These are phyloP conservation scores for Leersia perrieri DNA, from an alignment of 176 grass and related monocot genomes.

Conservation along the genomic window DNA sequence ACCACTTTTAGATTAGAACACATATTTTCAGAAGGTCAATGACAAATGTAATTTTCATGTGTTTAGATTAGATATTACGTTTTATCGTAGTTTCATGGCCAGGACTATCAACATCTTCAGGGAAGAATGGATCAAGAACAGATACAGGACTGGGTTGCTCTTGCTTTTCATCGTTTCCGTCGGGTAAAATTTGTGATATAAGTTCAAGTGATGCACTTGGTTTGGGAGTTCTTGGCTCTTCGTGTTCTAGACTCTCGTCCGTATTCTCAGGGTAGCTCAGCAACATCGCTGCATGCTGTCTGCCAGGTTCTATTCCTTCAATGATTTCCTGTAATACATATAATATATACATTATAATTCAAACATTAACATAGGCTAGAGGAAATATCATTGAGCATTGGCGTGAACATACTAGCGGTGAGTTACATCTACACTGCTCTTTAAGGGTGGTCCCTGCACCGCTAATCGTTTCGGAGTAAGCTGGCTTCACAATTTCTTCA, in stretches of 20 bases:
- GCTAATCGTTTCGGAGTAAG: constrained; percentile 4
- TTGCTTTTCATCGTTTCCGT: constrained; percentile 40
- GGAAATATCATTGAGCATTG: not conserved
- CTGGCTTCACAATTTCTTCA: constrained; percentile 13
- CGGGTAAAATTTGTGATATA: constrained; percentile 26
- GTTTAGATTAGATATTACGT: constrained; percentile 29
- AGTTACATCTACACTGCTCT: constrained; percentile 27
- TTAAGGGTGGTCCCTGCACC: not conserved
- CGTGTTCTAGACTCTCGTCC: constrained; percentile 1
- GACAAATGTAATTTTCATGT: constrained; percentile 3
- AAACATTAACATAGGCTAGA: not conserved
- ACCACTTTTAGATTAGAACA: not conserved
- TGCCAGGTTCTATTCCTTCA: constrained; percentile 12
- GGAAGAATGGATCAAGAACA: constrained; percentile 50
- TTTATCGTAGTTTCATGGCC: not conserved
- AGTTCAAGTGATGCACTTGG: not conserved
- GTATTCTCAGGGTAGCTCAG: constrained; percentile 29
- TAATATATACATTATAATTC: constrained; percentile 17
- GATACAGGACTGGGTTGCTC: constrained; percentile 54
- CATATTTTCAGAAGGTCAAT: not conserved
- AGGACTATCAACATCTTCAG: constrained; percentile 26
- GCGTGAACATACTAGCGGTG: constrained; percentile 12
- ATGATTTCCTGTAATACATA: constrained; percentile 28
- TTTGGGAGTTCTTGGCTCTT: constrained; percentile 39
- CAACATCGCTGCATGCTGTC: not conserved